phyloP scores from a whole-genome alignment of 768 basidiomycete species.

The Tricholomella constricta region DNA sequence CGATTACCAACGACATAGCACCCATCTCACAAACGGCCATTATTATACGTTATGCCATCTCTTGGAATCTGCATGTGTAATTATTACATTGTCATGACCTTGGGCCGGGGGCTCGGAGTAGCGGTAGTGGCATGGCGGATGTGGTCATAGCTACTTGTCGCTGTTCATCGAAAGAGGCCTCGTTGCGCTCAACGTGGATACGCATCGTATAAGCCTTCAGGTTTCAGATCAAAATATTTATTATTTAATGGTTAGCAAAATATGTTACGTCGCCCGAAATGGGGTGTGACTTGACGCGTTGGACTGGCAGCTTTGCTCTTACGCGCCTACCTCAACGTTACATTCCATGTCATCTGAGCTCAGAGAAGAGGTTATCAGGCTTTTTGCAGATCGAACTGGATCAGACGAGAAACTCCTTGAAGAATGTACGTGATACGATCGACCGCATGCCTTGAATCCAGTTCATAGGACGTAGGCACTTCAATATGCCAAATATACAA shows the following conservation, averaged over 20 bases:
- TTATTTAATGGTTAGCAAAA: background rate
- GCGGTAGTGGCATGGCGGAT: constrained; percentile 14
- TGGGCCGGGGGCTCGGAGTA: constrained; percentile 19
- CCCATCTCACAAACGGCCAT: constrained; percentile 22
- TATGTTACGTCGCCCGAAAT: background rate
- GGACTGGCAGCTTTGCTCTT: background rate
- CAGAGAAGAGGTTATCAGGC: constrained; percentile 25
- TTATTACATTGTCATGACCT: constrained; percentile 26
- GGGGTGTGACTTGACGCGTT: constrained; percentile 13
- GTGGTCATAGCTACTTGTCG: constrained; percentile 16
- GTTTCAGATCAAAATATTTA: constrained; percentile 17
- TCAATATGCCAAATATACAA: constrained; percentile 67
- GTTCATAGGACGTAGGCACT: constrained; percentile 46
- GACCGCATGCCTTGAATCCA: background rate
- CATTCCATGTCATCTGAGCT: constrained; percentile 21
- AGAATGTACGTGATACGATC: constrained; percentile 46
- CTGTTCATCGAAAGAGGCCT: constrained; percentile 9
- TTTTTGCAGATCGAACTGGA: constrained; percentile 27
- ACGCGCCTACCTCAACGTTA: background rate
- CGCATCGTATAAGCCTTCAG: constrained; percentile 1
- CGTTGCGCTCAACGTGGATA: constrained; percentile 8
- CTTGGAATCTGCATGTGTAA: constrained; percentile 41
- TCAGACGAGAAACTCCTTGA: constrained; percentile 46
- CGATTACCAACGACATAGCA: constrained; percentile 22
- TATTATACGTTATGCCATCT: constrained; percentile 36